Evolutionary conservation across 768 basidiomycete species (phyloP), one percentile per base, ranked within the genome.

Genomic region (Suillus alpinus): DNA sequence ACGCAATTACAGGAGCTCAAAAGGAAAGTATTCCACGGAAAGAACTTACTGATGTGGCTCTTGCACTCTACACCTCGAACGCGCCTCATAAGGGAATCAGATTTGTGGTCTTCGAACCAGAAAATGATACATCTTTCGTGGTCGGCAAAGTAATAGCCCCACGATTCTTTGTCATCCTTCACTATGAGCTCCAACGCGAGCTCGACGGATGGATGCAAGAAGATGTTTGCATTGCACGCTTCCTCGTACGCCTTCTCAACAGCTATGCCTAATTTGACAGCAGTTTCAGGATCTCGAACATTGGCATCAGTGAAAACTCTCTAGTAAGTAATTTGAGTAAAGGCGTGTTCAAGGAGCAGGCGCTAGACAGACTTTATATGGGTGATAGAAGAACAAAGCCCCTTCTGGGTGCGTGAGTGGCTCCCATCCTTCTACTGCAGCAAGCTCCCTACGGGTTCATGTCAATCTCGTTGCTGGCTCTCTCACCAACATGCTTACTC

Each of bases 401-500:
- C 85, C 86, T 71, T 87, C 85, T 0, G 85, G 83, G 65, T 86
- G 85, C 5, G 73, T 68, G 41, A 73, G 71, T 2, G 76, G 62
- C 6, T 59, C 67, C 85, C 85, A 86, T 2, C 72, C 77, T 4
- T 6, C 20, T 23, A 10, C 16, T 1, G 23, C 2, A 5, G 9
- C 4, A 7, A 20, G 5, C 23, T 37, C 20, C 14, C 52, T 53
- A 6, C 9, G 4, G 16, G 13, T 14, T 4, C 16, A 26, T 37
- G 1, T 37, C 14, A 53, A 16, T 37, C 8, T 26, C 14, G 6
- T 26, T 8, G 2, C 16, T 14, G 23, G 14, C 8, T 26, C n/a
- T 39, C 53, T 37, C 8, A 55, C 23, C 8, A 16, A 2, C 9
- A 37, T 32, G 14, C 52, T 39, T 39, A 55, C 52, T 55, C 23